These are phyloP conservation scores for Coemansia erecta DNA, from an alignment of 192 early-diverging fungal species.

Conservation along the genomic window DNA sequence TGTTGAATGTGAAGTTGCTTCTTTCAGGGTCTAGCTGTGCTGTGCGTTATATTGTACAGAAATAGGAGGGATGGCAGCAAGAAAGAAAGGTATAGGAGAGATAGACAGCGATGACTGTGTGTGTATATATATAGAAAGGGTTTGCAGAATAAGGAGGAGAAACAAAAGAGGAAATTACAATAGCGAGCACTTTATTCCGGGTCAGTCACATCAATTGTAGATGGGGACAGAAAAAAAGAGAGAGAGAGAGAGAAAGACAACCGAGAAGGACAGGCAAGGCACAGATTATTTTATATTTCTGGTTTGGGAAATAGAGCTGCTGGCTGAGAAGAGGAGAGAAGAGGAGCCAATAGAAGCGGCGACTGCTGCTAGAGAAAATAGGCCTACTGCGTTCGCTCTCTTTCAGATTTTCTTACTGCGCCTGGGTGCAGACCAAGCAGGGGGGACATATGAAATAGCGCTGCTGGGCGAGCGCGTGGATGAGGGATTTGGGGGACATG, in stretches of 20 bases:
- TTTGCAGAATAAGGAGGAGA: not conserved
- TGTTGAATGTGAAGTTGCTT: not conserved
- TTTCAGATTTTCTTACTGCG: slow-evolving; percentile 2
- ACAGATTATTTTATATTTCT: not conserved
- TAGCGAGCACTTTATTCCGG: too few relatives aligned
- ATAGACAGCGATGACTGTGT: not conserved
- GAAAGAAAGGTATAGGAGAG: too few relatives aligned
- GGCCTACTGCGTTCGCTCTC: not conserved
- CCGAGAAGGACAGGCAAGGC: too few relatives aligned
- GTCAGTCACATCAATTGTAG: too few relatives aligned
- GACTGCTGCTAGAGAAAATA: not conserved
- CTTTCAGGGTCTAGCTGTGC: not conserved
- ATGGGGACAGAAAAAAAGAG: too few relatives aligned
- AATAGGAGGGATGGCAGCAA: not conserved
- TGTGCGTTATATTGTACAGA: slow-evolving; percentile 2
- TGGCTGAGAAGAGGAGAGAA: not conserved
- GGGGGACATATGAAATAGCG: slow-evolving; percentile 1
- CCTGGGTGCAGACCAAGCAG: not conserved
- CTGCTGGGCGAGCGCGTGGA: not conserved
- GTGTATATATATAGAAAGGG: not conserved
- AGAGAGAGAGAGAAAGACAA: too few relatives aligned
- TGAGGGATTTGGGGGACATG: not conserved
- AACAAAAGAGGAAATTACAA: not conserved
- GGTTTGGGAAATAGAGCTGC: not conserved
- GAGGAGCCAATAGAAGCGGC: not conserved